These are phyloP conservation scores for Dactylellina haptotyla DNA, from an alignment of 2,329 filamentous ascomycete species.

Conservation along the genomic window DNA sequence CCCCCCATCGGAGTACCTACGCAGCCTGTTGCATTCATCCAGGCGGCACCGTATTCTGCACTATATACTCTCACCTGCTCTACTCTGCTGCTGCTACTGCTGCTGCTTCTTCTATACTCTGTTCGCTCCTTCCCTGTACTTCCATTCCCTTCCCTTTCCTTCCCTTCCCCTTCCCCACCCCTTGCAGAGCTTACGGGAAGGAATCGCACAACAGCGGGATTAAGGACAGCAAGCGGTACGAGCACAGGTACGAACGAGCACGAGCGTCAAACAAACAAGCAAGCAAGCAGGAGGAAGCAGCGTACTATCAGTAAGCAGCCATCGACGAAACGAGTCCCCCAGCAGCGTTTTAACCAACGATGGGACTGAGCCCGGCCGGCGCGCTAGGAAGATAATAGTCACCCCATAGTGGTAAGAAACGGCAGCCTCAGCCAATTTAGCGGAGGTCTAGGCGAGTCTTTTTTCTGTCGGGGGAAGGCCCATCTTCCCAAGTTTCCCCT, in stretches of 20 bases:
- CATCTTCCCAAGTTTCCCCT: neutral
- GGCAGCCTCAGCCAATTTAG: neutral
- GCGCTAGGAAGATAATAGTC: slow-evolving; percentile 13
- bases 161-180: neutral
- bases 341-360: too few species aligned
- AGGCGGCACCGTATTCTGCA: too few species aligned
- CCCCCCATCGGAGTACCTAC: too few species aligned
- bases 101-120: neutral
- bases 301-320: too few species aligned
- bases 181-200: slow-evolving; percentile 23
- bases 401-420: too few species aligned
- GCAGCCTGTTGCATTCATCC: too few species aligned
- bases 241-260: neutral
- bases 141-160: neutral
- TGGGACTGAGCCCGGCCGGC: slow-evolving; percentile 10
- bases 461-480: slow-evolving; percentile 18
- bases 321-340: too few species aligned
- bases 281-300: too few species aligned
- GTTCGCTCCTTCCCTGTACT: neutral
- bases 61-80: too few species aligned
- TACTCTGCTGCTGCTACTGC: too few species aligned
- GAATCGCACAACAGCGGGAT: neutral
- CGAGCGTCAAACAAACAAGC: neutral
- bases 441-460: slow-evolving; percentile 50
- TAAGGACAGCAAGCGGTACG: neutral